These are phyloP conservation scores for Solanum dulcamara DNA, from an alignment of 257 asterid genomes.

Conservation along the genomic window DNA sequence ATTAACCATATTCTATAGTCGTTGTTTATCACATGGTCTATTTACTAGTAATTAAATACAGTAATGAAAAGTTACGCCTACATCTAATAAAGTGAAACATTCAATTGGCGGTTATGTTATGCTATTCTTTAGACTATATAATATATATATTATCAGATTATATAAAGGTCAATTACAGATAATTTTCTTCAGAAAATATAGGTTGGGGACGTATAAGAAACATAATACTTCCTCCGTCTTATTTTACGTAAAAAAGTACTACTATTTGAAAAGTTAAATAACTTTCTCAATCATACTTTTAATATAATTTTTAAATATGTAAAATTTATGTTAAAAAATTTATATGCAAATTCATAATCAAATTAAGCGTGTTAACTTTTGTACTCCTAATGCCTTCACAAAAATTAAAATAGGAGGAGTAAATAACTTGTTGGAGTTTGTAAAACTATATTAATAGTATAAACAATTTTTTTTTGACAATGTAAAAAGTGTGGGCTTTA, in stretches of 20 bases:
- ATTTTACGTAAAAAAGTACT: no score
- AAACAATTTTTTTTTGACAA: no score
- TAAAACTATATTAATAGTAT: no score
- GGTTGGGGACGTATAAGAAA: background rate
- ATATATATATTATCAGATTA: background rate
- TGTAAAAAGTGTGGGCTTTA: no score
- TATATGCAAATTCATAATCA: no score
- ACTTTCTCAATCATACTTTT: no score
- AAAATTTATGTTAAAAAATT: no score
- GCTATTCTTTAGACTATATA: background rate
- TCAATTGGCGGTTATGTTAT: background rate
- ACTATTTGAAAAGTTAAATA: background rate
- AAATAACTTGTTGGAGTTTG: no score
- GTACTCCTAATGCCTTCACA: no score
- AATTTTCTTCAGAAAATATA: background rate
- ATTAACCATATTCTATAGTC: background rate
- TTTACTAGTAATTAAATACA: background rate
- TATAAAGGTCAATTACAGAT: background rate
- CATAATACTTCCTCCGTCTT: background rate
- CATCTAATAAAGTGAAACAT: background rate
- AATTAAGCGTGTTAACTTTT: no score
- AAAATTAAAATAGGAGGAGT: no score
- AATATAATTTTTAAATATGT: no score
- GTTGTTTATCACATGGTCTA: background rate
- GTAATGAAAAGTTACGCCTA: background rate